Conservation (phyloP, 306 rosid species). For the Quercus parvula region DNA sequence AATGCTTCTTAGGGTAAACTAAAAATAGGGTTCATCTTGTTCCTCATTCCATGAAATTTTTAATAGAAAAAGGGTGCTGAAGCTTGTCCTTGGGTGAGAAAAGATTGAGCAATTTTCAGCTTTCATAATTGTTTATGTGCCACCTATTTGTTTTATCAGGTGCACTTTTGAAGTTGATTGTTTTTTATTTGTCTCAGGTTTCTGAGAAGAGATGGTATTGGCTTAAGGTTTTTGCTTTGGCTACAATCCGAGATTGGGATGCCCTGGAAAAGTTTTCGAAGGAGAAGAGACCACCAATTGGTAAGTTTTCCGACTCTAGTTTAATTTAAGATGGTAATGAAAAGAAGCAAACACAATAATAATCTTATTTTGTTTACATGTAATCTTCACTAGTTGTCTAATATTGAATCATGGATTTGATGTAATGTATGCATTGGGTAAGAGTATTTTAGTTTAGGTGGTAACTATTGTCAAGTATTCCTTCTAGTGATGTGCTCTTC, state of each 20-base stretch:
- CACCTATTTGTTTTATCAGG: conserved; percentile 14
- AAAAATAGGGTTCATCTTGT: conserved; percentile 17
- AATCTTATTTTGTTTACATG: neutral
- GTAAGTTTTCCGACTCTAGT: conserved; percentile 37
- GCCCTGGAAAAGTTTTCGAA: conserved; percentile 85
- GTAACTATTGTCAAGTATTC: neutral
- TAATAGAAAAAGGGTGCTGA: neutral
- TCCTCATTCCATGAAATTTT: conserved; percentile 1
- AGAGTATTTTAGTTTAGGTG: neutral
- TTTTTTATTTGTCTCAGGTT: conserved; percentile 48
- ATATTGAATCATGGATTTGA: neutral
- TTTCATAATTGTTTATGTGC: neutral
- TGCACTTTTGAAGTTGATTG: conserved; percentile 10
- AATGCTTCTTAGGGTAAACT: neutral
- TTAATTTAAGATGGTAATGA: neutral
- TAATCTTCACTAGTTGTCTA: neutral
- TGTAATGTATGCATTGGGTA: neutral
- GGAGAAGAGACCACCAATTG: conserved; percentile 91
- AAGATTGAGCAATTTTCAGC: neutral
- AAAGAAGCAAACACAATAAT: neutral
- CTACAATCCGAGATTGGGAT: conserved; percentile 91
- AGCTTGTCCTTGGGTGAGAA: neutral
- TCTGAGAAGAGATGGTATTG: conserved; percentile 99
- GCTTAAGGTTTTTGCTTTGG: conserved; percentile 97
- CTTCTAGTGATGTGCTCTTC: neutral